These are phyloP conservation scores for Penicillium sp. DNA, from an alignment of 2,329 filamentous ascomycete species.

Conservation along the genomic window DNA sequence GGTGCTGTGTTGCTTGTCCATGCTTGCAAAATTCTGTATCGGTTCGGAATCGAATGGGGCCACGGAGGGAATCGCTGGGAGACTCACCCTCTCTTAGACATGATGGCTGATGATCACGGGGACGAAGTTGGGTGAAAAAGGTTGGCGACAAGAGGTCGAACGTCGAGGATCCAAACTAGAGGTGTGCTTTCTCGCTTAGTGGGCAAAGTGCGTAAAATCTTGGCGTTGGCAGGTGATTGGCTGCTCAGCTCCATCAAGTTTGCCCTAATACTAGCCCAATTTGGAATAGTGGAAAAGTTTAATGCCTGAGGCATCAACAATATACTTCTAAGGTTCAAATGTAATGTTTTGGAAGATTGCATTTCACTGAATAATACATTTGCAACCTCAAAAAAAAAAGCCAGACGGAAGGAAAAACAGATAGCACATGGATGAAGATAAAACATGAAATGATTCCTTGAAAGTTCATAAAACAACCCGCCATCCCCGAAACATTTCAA, in stretches of 20 bases:
- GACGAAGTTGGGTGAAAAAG: conserved; percentile 38
- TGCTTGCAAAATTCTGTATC: conserved; percentile 10
- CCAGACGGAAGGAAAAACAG: conserved; percentile 2
- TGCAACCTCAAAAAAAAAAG: conserved; percentile 5
- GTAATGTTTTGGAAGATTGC: background rate
- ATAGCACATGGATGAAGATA: conserved; percentile 2
- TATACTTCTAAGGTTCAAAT: background rate
- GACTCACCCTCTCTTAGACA: conserved; percentile 54
- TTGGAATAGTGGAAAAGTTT: conserved; percentile 7
- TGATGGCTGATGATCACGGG: conserved; percentile 45
- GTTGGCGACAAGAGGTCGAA: conserved; percentile 32
- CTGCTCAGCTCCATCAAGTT: conserved; percentile 6
- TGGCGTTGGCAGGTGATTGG: conserved; percentile 35
- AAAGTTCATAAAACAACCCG: conserved; percentile 5
- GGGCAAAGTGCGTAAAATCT: conserved; percentile 44
- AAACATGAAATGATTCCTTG: conserved; percentile 7
- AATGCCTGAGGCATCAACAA: conserved; percentile 5
- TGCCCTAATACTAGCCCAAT: conserved; percentile 41
- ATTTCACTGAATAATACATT: conserved; percentile 8
- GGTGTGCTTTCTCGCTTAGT: conserved; percentile 46
- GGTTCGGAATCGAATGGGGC: conserved; percentile 16
- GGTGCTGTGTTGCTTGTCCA: conserved; percentile 5
- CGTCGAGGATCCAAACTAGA: conserved; percentile 26
- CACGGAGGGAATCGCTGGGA: conserved; percentile 12
- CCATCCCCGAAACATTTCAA: background rate